Evolutionary conservation across 78 protist species (phyloP).

Genomic region (Dictyostelium purpureum): DNA sequence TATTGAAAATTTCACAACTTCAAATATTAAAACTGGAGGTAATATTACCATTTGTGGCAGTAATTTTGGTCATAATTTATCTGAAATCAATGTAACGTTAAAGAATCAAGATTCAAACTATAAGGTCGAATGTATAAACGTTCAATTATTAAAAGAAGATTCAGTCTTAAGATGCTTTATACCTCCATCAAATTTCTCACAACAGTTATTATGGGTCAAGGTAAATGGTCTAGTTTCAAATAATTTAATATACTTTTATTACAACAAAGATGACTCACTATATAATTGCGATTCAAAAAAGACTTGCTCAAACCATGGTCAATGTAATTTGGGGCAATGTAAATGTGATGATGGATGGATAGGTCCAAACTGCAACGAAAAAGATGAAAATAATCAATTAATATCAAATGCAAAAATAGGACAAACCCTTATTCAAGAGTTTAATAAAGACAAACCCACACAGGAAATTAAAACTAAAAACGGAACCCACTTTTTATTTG

Average conservation of each 20-base stretch:
- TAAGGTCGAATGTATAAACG: neutral
- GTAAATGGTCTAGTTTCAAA: neutral
- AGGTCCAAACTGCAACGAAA: slow-evolving; percentile 16
- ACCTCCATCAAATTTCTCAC: neutral
- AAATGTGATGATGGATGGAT: slow-evolving; percentile 24
- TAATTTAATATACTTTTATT: neutral
- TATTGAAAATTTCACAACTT: neutral
- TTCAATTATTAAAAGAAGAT: neutral
- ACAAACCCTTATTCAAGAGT: neutral
- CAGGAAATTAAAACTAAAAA: neutral
- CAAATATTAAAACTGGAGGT: neutral
- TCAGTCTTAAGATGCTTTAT: neutral
- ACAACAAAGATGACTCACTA: neutral
- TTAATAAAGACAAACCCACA: neutral
- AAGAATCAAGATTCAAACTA: neutral
- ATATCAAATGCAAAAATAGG: neutral
- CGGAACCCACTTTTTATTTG: neutral
- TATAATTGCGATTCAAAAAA: neutral
- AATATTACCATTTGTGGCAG: neutral
- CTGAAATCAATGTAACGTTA: neutral
- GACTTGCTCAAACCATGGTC: slow-evolving; percentile 4
- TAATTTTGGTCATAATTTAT: slow-evolving; percentile 8
- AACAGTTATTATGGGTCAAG: neutral
- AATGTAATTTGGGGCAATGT: slow-evolving; percentile 13
- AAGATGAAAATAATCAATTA: neutral